Percentiles rank a stretch among this genome's conserved stretches.
Evolutionary conservation across 73 alveolate genomes (phyloP).

Genomic region (Blepharisma stoltei): DNA sequence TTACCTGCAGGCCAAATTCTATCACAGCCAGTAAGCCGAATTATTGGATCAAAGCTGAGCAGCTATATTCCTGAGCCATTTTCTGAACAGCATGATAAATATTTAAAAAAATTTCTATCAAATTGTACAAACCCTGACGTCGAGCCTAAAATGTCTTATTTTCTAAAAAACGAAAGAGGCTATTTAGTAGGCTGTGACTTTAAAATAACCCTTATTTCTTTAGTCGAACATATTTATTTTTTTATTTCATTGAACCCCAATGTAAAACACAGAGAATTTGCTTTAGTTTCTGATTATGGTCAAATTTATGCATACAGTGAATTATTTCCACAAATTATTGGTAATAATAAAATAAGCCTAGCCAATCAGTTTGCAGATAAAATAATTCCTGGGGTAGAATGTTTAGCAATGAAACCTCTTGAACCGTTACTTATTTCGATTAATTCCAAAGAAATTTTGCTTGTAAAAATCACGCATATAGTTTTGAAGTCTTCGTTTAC

Average conservation of each 20-base stretch:
- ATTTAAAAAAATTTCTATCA: neutral
- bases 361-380: no score
- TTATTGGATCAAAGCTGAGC: neutral
- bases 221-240: neutral
- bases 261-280: neutral
- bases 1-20: neutral
- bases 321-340: neutral
- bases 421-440: no score
- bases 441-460: no score
- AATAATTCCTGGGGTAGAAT: no score
- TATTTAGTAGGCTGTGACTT: neutral
- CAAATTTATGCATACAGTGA: neutral
- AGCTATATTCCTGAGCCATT: neutral
- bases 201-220: neutral
- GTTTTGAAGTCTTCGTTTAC: no score
- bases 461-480: no score
- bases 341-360: no score
- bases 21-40: neutral
- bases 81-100: neutral
- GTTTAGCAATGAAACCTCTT: no score
- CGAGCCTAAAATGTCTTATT: neutral
- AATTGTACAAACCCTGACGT: neutral
- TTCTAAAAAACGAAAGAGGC: slow-evolving; percentile 1
- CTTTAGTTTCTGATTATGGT: neutral
- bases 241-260: neutral